phyloP scores from a whole-genome alignment of 2,329 filamentous ascomycete species.

The Penicillium sp. region DNA sequence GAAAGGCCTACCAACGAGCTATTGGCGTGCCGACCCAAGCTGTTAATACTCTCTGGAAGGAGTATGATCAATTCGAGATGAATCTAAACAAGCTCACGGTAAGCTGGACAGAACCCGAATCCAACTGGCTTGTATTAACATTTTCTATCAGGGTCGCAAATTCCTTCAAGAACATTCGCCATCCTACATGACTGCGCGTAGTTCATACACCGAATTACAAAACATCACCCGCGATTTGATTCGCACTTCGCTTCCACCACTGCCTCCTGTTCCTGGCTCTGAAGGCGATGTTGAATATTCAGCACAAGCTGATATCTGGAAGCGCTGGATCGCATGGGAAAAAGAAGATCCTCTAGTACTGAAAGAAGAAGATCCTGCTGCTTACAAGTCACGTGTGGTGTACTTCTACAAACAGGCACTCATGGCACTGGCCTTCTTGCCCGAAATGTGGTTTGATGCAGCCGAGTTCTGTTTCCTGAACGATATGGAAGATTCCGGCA shows the following conservation, averaged over 20 bases:
- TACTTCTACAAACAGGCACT: conserved; percentile 92
- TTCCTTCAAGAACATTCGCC: conserved; percentile 91
- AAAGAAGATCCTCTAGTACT: conserved; percentile 88
- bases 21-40: conserved; percentile 82
- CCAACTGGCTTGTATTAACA: conserved; percentile 8
- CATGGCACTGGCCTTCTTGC: conserved; percentile 92
- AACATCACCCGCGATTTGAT: conserved; percentile 77
- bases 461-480: conserved; percentile 90
- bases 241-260: conserved; percentile 72
- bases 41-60: conserved; percentile 87
- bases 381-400: conserved; percentile 75
- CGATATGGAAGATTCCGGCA: conserved; percentile 67
- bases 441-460: conserved; percentile 93
- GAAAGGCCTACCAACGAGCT: conserved; percentile 89
- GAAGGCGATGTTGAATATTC: conserved; percentile 82
- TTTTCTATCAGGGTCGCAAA: conserved; percentile 70
- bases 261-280: conserved; percentile 82
- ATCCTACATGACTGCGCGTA: conserved; percentile 93
- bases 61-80: conserved; percentile 97
- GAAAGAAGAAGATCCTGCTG: conserved; percentile 73
- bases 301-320: conserved; percentile 85
- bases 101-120: conserved; percentile 20
- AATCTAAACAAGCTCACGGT: conserved; percentile 88
- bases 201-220: conserved; percentile 84
- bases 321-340: conserved; percentile 92